Base-by-base conservation (phyloP, 1,284 basidiomycete genomes). In the Ustilago crameri region DNA sequence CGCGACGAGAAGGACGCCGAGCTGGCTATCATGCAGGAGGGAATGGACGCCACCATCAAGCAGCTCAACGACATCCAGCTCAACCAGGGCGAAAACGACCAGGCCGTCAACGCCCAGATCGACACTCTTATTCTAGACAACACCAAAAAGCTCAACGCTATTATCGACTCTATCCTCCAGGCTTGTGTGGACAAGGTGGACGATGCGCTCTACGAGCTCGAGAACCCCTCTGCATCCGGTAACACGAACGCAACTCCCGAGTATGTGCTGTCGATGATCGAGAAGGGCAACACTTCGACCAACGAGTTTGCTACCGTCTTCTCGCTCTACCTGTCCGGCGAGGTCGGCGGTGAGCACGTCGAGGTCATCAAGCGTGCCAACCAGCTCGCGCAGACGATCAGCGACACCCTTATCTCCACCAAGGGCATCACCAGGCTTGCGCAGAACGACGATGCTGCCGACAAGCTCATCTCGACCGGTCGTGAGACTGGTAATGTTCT, bases 301-400 rank as follows among this genome's bases (percentile, higher is more conserved):
- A 98, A 90, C 64, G 95, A 98, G 83, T 98, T 99, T 82, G 94
- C 95, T 12, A 92, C 92, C 22, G 88, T 94, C 50, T 98, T 95
- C 87, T 93, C 93, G 83, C 88, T 96, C 15, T 93, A 93, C 85
- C 87, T 98, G 20, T 89, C 90, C 56, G 92, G 91, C 38, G 93
- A 97, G 80, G 86, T 87, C 35, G 95, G 95, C 42, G 93, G 93
- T 37, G 93, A 97, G 65, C 90, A 98, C 80, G 96, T 99, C 65
- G 93, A 96, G 54, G 96, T 98, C 54, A 98, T 99, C 87, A 97
- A 97, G 85, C 89, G 91, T 44, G 93, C 95, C 64, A 98, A 98
- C 85, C 93, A 96, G 82, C 89, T 98, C 57, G 94, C 95, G 0
- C 96, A 98, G 84, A 90, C 92, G 9, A 86, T 98, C 51, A 88